A percentile compares a stretch with the other conserved stretches of the same genome.
These are phyloP conservation scores for Geosmithia putterillii DNA, from an alignment of 2,329 filamentous ascomycete genomes.

Conservation along the genomic window DNA sequence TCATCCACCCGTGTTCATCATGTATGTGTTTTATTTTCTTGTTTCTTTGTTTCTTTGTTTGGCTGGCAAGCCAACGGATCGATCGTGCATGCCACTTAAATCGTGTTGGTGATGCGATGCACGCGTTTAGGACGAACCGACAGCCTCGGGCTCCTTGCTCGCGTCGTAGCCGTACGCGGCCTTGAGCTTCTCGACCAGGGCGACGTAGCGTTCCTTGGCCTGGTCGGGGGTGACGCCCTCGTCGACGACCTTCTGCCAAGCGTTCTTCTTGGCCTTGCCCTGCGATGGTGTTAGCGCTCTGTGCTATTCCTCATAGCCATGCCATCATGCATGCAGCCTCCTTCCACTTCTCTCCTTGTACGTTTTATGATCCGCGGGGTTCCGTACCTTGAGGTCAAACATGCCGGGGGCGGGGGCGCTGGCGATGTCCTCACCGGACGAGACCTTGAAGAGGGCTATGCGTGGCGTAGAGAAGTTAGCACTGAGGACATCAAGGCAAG, in stretches of 20 bases:
- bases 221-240: conserved; percentile 47
- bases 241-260: conserved; percentile 62
- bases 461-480: background rate
- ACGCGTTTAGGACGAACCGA: conserved; percentile 14
- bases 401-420: conserved; percentile 48
- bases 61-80: background rate
- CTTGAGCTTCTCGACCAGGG: conserved; percentile 61
- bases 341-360: background rate
- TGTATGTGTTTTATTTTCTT: background rate
- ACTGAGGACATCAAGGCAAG: background rate
- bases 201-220: conserved; percentile 69
- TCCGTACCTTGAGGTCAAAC: conserved; percentile 54
- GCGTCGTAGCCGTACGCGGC: conserved; percentile 53
- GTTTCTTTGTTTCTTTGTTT: background rate
- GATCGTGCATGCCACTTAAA: background rate
- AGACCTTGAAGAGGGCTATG: conserved; percentile 46
- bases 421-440: conserved; percentile 41
- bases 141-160: conserved; percentile 49
- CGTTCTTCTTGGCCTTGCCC: conserved; percentile 70
- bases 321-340: too few species aligned
- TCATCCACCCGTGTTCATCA: too few species aligned
- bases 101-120: background rate
- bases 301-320: background rate
- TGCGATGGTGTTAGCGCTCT: conserved; percentile 17
- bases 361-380: background rate